These are phyloP conservation scores for Hypoxylon fuscum DNA, from an alignment of 495 filamentous ascomycete species.

Conservation along the genomic window DNA sequence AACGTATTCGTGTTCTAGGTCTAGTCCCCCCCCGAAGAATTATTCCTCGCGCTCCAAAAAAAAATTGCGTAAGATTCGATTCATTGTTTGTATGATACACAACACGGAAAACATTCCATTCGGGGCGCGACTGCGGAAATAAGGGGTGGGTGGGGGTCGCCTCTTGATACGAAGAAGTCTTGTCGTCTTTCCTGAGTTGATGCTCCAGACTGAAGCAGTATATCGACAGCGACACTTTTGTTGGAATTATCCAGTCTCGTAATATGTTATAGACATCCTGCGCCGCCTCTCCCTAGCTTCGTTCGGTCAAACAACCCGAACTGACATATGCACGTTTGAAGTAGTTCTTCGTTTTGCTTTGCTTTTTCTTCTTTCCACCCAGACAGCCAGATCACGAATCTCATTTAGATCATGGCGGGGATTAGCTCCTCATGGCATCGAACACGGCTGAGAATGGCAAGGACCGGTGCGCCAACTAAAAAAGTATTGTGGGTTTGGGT, in stretches of 20 bases:
- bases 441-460: constrained; percentile 7
- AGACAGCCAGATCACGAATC: background rate
- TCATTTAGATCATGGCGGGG: constrained; percentile 9
- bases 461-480: background rate
- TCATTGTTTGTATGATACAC: background rate
- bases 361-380: constrained; percentile 1
- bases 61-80: constrained; percentile 8
- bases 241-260: background rate
- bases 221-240: too few species aligned
- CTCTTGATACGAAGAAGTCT: too few species aligned
- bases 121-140: background rate
- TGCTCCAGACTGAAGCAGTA: too few species aligned
- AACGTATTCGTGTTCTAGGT: constrained; percentile 10
- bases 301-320: constrained; percentile 14
- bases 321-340: constrained; percentile 15
- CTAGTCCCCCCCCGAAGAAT: background rate
- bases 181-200: too few species aligned
- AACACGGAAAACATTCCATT: background rate
- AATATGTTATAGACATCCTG: constrained; percentile 2
- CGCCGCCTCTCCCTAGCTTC: constrained; percentile 20
- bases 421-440: constrained; percentile 26
- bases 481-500: background rate
- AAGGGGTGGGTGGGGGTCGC: background rate
- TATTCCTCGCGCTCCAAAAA: background rate
- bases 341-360: background rate